Evolutionary conservation across 768 basidiomycete genomes (phyloP).

Genomic region (Collybia mongolica): DNA sequence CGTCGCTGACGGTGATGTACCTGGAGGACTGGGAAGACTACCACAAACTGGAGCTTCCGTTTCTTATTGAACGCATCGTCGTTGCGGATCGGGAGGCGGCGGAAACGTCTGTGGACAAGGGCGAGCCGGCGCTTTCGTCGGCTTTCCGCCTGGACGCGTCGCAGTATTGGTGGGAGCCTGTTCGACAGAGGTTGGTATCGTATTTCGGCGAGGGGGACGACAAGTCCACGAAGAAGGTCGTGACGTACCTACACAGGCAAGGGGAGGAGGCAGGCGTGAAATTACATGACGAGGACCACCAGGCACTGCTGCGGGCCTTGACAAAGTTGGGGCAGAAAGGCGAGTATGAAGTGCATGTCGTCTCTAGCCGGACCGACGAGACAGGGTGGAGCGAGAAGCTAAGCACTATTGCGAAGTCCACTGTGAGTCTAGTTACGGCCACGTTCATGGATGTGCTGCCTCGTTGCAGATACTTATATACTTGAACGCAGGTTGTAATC

Average conservation of each 20-base stretch:
- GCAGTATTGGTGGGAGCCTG: conserved; percentile 70
- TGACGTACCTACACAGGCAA: conserved; percentile 72
- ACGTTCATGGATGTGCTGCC: neutral
- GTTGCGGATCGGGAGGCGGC: conserved; percentile 78
- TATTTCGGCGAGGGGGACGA: conserved; percentile 38
- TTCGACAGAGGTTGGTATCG: conserved; percentile 39
- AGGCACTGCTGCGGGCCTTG: conserved; percentile 58
- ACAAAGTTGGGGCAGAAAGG: conserved; percentile 45
- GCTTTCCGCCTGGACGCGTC: conserved; percentile 44
- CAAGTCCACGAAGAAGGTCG: conserved; percentile 35
- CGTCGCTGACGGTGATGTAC: conserved; percentile 65
- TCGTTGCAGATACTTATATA: conserved; percentile 8
- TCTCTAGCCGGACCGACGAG: conserved; percentile 45
- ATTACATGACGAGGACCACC: conserved; percentile 55
- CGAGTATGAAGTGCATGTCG: conserved; percentile 55
- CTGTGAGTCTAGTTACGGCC: conserved; percentile 40
- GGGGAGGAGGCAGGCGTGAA: conserved; percentile 47
- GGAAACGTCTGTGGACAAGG: conserved; percentile 16
- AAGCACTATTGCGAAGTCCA: conserved; percentile 64
- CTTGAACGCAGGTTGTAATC: conserved; percentile 47
- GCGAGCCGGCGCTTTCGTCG: conserved; percentile 41
- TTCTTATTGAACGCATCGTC: conserved; percentile 72
- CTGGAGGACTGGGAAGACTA: conserved; percentile 79
- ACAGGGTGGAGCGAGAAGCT: conserved; percentile 64
- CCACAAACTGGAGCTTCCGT: conserved; percentile 63